Conservation (phyloP, 2,329 filamentous ascomycete genomes). For the Talaromyces pinophilus region DNA sequence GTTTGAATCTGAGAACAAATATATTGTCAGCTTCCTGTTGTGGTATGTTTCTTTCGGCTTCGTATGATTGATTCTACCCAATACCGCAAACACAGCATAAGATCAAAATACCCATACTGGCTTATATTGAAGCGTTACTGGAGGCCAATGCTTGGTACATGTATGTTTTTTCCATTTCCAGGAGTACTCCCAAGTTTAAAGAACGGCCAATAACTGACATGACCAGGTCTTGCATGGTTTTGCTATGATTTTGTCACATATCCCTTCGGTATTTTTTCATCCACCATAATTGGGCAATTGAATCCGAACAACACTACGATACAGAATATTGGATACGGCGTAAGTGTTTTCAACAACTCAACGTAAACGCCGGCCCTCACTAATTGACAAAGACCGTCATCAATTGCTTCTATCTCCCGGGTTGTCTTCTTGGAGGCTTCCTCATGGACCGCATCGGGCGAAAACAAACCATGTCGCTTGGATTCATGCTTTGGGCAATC, state of each 20-base stretch:
- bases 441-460: slow-evolving; percentile 54
- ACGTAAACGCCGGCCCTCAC: background rate
- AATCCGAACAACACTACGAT: slow-evolving; percentile 46
- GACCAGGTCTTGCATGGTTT: slow-evolving; percentile 47
- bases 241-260: slow-evolving; percentile 58
- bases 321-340: slow-evolving; percentile 48
- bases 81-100: slow-evolving; percentile 42
- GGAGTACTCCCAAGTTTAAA: background rate
- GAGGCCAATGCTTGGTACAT: slow-evolving; percentile 50
- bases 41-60: slow-evolving; percentile 19
- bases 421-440: slow-evolving; percentile 50
- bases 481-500: slow-evolving; percentile 48
- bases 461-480: slow-evolving; percentile 54
- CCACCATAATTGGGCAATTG: slow-evolving; percentile 53
- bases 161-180: slow-evolving; percentile 30
- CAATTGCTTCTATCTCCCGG: slow-evolving; percentile 56
- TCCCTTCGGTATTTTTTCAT: slow-evolving; percentile 58
- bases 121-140: slow-evolving; percentile 55
- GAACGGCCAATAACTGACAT: background rate
- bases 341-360: background rate
- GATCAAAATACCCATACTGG: slow-evolving; percentile 43
- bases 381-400: slow-evolving; percentile 41
- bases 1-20: slow-evolving; percentile 33
- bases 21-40: slow-evolving; percentile 43
- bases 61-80: slow-evolving; percentile 21